Percentiles rank a stretch among this genome's conserved stretches.
These are phyloP conservation scores for Leishmania tarentolae DNA, from an alignment of 208 protist genomes.

Conservation along the genomic window DNA sequence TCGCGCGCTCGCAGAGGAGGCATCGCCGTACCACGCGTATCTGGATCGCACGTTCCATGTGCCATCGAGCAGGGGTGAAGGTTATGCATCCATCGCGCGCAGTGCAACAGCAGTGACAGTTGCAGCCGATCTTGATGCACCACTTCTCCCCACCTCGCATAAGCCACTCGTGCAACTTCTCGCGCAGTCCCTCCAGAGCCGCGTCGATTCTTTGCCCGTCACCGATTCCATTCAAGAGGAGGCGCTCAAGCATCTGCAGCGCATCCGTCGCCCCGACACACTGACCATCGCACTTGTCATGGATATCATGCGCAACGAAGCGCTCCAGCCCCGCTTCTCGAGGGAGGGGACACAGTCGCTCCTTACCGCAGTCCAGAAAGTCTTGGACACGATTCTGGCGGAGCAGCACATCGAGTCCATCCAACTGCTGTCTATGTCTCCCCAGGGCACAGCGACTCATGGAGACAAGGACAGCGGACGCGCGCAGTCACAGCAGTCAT, in stretches of 20 bases:
- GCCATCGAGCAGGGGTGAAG: neutral
- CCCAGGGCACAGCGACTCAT: neutral
- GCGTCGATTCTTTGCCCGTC: neutral
- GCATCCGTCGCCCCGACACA: conserved; percentile 42
- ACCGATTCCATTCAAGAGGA: conserved; percentile 9
- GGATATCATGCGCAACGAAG: conserved; percentile 28
- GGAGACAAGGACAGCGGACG: neutral
- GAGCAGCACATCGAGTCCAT: conserved; percentile 11
- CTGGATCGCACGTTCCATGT: neutral
- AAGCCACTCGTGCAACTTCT: conserved; percentile 10
- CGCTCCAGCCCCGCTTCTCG: neutral
- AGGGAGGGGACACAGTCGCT: conserved; percentile 12
- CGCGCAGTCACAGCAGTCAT: neutral
- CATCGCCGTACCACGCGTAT: conserved; percentile 23
- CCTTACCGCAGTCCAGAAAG: conserved; percentile 12
- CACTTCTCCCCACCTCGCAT: conserved; percentile 1
- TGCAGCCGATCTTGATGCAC: neutral
- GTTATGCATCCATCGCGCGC: neutral
- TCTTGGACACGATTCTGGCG: conserved; percentile 18
- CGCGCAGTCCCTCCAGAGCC: conserved; percentile 1
- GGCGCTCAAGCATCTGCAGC: conserved; percentile 27
- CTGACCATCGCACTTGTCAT: conserved; percentile 40
- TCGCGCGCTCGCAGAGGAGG: conserved; percentile 9
- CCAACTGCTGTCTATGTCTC: conserved; percentile 6
- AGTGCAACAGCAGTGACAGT: neutral